Evolutionary conservation across 495 filamentous ascomycete species (phyloP), one percentile per base, ranked within the genome.

Genomic region (Neurospora sp.): DNA sequence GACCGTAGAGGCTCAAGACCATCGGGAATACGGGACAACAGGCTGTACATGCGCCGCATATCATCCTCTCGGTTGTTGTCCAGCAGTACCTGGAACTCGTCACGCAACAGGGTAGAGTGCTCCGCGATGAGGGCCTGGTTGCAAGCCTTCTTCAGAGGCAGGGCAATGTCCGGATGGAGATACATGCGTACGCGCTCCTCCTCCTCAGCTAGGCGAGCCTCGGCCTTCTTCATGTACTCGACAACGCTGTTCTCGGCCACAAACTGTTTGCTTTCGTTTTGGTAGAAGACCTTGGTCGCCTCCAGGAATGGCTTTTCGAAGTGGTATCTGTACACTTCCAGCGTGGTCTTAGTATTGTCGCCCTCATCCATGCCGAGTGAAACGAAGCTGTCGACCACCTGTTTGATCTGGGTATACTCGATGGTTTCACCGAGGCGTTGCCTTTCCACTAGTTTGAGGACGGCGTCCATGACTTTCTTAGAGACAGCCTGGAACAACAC

Each of bases 181-280:
- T 98, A 99, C 75, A 99, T 88, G 69, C 91, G 90, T 9, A 98
- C 96, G 42, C 95, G 94, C 74, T 93, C 92, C 83, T 97, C 97
- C 83, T 99, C 96, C 82, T 99, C 96, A 3, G 91, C 87, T 66
- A 99, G 83, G n/a, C 96, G 90, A 23, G 90, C 83, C 82, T 98
- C 96, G 18, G 96, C 96, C 86, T 99, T 99, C 87, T 98, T 98
- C 96, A 98, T 98, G 83, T 98, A 99, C 79, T 99, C 96, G 39
- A 99, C 95, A 8, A 98, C 94, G 76, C 93, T 97, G 79, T 99
- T 99, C 79, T 98, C 95, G 9, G 94, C 91, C 11, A 98, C 90
- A 79, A 98, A 99, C 77, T 93, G 91, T 74, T 93, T 92, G 72
- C 95, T 98, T 79, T 99, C 96, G 49, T 91, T 91, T 75, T 95